Evolutionary conservation across 768 basidiomycete genomes (phyloP).

Genomic region (Nidula microcarpa): DNA sequence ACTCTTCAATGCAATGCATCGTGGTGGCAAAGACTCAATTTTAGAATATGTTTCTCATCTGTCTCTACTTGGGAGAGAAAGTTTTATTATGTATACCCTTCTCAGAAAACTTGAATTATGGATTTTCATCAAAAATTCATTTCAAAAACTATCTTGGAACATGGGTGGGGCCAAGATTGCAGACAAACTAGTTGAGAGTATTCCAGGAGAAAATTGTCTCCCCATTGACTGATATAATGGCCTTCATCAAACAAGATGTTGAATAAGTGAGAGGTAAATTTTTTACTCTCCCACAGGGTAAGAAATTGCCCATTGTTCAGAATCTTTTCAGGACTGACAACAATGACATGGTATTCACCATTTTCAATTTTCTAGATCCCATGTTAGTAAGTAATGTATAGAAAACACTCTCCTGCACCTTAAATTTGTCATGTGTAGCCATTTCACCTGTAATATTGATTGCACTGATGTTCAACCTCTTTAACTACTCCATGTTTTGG

Average conservation of each 20-base stretch:
- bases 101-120: too few species aligned
- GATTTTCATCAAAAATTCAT: too few species aligned
- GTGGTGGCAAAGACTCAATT: too few species aligned
- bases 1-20: too few species aligned
- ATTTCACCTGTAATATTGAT: constrained; percentile 8
- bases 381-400: not conserved
- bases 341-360: constrained; percentile 7
- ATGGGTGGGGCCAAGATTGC: too few species aligned
- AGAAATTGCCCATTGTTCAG: not conserved
- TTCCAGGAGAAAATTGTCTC: constrained; percentile 20
- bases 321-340: constrained; percentile 11
- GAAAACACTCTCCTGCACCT: not conserved
- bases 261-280: constrained; percentile 18
- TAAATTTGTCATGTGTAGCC: not conserved
- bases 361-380: constrained; percentile 2
- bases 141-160: too few species aligned
- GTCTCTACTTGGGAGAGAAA: too few species aligned
- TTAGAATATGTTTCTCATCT: too few species aligned
- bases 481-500: constrained; percentile 6
- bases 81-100: too few species aligned
- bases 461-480: constrained; percentile 4
- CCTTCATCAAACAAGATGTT: constrained; percentile 29
- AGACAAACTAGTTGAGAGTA: constrained; percentile 18
- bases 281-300: not conserved
- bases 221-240: constrained; percentile 31